Evolutionary conservation across 2,329 filamentous ascomycete species (phyloP).

Genomic region (Aspergillus intermedius): DNA sequence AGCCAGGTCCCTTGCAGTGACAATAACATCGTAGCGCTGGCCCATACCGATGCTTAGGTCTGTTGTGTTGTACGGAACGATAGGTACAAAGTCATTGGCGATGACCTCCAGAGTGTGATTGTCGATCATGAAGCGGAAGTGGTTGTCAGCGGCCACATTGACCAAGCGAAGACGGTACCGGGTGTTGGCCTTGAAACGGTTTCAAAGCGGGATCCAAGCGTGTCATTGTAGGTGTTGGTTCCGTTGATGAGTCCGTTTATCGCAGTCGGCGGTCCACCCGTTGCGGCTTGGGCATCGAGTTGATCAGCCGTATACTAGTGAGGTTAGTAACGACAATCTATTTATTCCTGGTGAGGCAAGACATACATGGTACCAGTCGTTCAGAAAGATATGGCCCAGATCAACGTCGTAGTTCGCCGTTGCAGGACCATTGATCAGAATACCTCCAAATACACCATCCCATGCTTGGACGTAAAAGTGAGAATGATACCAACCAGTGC

Average conservation of each 20-base stretch:
- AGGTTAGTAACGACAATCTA: conserved; percentile 5
- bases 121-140: conserved; percentile 41
- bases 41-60: conserved; percentile 43
- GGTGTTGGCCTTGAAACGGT: conserved; percentile 40
- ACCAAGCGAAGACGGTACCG: conserved; percentile 22
- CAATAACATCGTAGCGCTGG: conserved; percentile 36
- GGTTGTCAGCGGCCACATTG: conserved; percentile 21
- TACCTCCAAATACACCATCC: no score
- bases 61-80: conserved; percentile 49
- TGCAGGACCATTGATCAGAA: no score
- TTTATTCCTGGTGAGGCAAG: no score
- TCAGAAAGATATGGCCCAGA: no score
- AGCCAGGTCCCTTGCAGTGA: conserved; percentile 17
- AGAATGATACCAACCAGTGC: no score
- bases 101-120: conserved; percentile 55
- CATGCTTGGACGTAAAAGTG: no score
- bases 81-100: conserved; percentile 51
- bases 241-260: conserved; percentile 34
- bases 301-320: conserved; percentile 18
- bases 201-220: conserved; percentile 35
- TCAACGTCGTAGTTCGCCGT: no score
- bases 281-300: conserved; percentile 15
- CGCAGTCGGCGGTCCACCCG: conserved; percentile 11
- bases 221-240: conserved; percentile 27
- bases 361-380: no score